These are phyloP conservation scores for Exophiala aquamarina DNA, from an alignment of 2,329 filamentous ascomycete species.

Conservation along the genomic window DNA sequence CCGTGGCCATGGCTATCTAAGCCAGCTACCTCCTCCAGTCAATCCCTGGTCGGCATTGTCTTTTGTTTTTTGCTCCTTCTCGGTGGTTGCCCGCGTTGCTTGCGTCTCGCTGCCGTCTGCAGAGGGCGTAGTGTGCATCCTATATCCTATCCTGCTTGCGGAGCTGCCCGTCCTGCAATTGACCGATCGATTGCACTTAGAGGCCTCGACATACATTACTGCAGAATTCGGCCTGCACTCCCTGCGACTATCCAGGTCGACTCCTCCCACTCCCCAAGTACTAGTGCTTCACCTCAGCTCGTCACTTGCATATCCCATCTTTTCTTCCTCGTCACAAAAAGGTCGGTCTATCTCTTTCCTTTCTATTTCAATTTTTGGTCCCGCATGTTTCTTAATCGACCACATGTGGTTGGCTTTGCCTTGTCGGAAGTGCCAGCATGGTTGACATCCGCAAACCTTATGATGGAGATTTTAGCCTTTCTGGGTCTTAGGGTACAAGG, in stretches of 20 bases:
- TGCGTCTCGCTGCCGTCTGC: conserved; percentile 2
- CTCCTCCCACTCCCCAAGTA: no score
- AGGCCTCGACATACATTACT: no score
- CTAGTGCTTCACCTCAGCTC: no score
- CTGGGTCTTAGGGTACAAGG: background rate
- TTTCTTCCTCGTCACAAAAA: background rate
- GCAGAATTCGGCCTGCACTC: no score
- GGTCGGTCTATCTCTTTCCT: background rate
- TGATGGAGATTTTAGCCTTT: background rate
- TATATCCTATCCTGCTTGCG: no score
- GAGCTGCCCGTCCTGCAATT: no score
- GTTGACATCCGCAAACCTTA: background rate
- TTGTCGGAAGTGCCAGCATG: background rate
- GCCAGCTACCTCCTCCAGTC: conserved; percentile 3
- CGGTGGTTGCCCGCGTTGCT: conserved; percentile 5
- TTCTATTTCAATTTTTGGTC: background rate
- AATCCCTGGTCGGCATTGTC: conserved; percentile 25
- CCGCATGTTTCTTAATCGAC: no score
- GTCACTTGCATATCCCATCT: background rate
- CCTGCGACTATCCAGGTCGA: no score
- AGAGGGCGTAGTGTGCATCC: conserved; percentile 1
- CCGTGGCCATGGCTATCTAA: conserved; percentile 13
- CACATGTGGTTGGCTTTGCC: background rate
- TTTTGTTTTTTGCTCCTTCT: conserved; percentile 21
- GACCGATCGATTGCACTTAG: no score